These are phyloP conservation scores for Trametes elegans DNA, from an alignment of 768 basidiomycete genomes.

Conservation along the genomic window DNA sequence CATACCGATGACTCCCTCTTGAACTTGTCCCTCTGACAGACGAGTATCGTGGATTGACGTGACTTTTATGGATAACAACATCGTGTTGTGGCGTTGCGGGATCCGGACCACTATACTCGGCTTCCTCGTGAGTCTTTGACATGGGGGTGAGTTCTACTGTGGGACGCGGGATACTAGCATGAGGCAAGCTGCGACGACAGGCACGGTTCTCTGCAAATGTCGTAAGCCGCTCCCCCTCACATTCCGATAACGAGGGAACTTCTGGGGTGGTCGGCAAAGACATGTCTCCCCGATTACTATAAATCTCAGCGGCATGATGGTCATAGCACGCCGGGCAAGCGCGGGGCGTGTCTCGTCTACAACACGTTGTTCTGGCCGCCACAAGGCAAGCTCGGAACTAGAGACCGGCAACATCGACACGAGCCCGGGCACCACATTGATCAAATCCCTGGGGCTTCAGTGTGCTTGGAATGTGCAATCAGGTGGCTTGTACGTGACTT, in stretches of 20 bases:
- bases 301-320: background rate
- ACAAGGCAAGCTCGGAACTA: no score
- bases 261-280: background rate
- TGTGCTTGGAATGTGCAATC: background rate
- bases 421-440: background rate
- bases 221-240: background rate
- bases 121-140: background rate
- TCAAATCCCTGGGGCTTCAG: background rate
- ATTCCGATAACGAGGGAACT: constrained; percentile 5
- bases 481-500: background rate
- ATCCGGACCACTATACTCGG: background rate
- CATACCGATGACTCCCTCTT: constrained; percentile 69
- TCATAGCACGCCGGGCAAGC: no score
- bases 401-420: no score
- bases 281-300: background rate
- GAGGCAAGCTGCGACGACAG: no score
- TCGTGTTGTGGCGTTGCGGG: no score
- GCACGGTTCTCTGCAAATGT: background rate
- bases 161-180: background rate
- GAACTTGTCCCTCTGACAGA: constrained; percentile 64
- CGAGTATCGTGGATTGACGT: constrained; percentile 53
- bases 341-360: no score
- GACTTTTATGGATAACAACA: background rate
- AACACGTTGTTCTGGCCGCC: no score
- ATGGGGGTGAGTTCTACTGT: background rate